These are phyloP conservation scores for Phytophthora rubi DNA, from an alignment of 352 stramenopile species.

Conservation along the genomic window DNA sequence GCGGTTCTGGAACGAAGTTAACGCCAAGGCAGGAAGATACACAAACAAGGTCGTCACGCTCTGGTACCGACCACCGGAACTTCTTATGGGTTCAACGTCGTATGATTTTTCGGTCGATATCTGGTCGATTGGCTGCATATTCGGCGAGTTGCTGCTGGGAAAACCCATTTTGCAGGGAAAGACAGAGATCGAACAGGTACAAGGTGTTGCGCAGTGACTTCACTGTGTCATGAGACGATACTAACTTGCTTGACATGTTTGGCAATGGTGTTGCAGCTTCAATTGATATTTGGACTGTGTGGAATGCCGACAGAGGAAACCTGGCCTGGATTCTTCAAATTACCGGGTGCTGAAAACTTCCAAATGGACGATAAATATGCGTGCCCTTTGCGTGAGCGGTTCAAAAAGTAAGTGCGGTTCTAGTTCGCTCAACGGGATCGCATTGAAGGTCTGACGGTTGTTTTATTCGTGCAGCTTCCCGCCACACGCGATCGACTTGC, in stretches of 20 bases:
- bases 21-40: constrained; percentile 82
- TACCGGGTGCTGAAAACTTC: constrained; percentile 71
- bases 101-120: constrained; percentile 95
- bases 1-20: constrained; percentile 87
- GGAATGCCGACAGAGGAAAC: constrained; percentile 82
- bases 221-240: background rate
- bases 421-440: background rate
- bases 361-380: constrained; percentile 83
- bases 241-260: constrained; percentile 10
- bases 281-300: constrained; percentile 82
- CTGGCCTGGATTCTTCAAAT: constrained; percentile 81
- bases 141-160: constrained; percentile 79
- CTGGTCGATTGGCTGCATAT: constrained; percentile 94
- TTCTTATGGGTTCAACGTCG: constrained; percentile 91
- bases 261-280: constrained; percentile 43
- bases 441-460: background rate
- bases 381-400: constrained; percentile 69
- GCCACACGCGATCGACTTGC: constrained; percentile 86
- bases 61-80: constrained; percentile 94
- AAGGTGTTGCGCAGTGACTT: constrained; percentile 1
- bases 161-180: constrained; percentile 86
- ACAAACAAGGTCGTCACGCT: constrained; percentile 97
- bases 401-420: constrained; percentile 71
- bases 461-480: constrained; percentile 59
- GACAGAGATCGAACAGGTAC: constrained; percentile 84